Evolutionary conservation across 2,329 filamentous ascomycete genomes (phyloP).

Genomic region (Monosporascus cannonballus): DNA sequence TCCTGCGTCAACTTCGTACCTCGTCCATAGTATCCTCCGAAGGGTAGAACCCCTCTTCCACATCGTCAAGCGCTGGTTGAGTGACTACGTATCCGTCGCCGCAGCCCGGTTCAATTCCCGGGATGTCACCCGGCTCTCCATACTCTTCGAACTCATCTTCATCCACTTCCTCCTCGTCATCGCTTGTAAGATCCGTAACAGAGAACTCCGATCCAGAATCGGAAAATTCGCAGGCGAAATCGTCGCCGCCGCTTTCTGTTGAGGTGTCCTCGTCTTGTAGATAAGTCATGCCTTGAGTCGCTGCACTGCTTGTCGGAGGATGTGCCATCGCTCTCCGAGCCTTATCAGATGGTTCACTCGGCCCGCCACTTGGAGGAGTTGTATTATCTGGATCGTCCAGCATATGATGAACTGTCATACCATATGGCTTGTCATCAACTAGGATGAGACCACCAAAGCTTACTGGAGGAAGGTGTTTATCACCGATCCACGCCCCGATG

Average conservation of each 20-base stretch:
- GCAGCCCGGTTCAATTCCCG: conserved; percentile 68
- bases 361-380: conserved; percentile 2
- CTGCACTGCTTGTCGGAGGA: conserved; percentile 18
- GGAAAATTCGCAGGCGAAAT: conserved; percentile 55
- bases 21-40: conserved; percentile 63
- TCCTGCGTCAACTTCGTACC: conserved; percentile 10
- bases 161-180: conserved; percentile 44
- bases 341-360: conserved; percentile 4
- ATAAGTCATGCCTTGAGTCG: conserved; percentile 11
- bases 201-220: conserved; percentile 45
- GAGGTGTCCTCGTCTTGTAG: conserved; percentile 29
- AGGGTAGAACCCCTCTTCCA: conserved; percentile 77
- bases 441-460: conserved; percentile 85
- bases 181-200: conserved; percentile 40
- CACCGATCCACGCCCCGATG: conserved; percentile 83
- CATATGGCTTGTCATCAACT: conserved; percentile 77
- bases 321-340: conserved; percentile 11
- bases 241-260: conserved; percentile 41
- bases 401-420: conserved; percentile 97
- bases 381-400: conserved; percentile 62
- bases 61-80: conserved; percentile 85
- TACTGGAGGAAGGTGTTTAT: conserved; percentile 81
- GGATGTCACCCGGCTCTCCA: conserved; percentile 66
- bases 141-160: conserved; percentile 51
- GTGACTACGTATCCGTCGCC: conserved; percentile 78